Conservation (phyloP, 2,329 filamentous ascomycete species). For the Fusarium equiseti region DNA sequence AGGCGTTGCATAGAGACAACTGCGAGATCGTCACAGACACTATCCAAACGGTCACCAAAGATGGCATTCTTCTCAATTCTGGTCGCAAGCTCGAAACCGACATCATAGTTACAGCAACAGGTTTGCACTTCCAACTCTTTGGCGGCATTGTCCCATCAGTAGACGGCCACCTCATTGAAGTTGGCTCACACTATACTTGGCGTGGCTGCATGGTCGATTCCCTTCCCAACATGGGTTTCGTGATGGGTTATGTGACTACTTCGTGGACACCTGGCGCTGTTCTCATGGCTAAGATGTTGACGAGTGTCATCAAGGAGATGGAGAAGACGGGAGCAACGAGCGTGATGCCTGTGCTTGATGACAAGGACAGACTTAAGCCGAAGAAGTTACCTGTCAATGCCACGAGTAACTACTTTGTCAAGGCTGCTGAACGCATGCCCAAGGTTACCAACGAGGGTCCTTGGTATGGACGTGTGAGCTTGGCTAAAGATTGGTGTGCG, state of each 20-base stretch:
- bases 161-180: slow-evolving; percentile 64
- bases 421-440: slow-evolving; percentile 53
- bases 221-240: slow-evolving; percentile 71
- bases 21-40: slow-evolving; percentile 63
- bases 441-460: slow-evolving; percentile 52
- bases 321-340: slow-evolving; percentile 57
- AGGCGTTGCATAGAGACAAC: slow-evolving; percentile 59
- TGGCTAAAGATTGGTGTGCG: slow-evolving; percentile 49
- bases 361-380: slow-evolving; percentile 43
- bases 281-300: slow-evolving; percentile 59
- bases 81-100: slow-evolving; percentile 69
- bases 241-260: slow-evolving; percentile 74
- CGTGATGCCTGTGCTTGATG: slow-evolving; percentile 59
- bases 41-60: slow-evolving; percentile 63
- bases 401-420: slow-evolving; percentile 53
- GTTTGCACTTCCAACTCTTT: slow-evolving; percentile 69
- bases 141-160: slow-evolving; percentile 65
- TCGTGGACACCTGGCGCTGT: slow-evolving; percentile 78
- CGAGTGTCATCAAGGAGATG: slow-evolving; percentile 67
- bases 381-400: slow-evolving; percentile 45
- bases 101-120: slow-evolving; percentile 77
- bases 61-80: slow-evolving; percentile 61
- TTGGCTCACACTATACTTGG: slow-evolving; percentile 69
- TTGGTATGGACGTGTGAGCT: slow-evolving; percentile 53
- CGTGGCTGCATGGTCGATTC: slow-evolving; percentile 74